Evolutionary conservation across 2,329 filamentous ascomycete genomes (phyloP).

Genomic region (Domatiomyces catenatus): DNA sequence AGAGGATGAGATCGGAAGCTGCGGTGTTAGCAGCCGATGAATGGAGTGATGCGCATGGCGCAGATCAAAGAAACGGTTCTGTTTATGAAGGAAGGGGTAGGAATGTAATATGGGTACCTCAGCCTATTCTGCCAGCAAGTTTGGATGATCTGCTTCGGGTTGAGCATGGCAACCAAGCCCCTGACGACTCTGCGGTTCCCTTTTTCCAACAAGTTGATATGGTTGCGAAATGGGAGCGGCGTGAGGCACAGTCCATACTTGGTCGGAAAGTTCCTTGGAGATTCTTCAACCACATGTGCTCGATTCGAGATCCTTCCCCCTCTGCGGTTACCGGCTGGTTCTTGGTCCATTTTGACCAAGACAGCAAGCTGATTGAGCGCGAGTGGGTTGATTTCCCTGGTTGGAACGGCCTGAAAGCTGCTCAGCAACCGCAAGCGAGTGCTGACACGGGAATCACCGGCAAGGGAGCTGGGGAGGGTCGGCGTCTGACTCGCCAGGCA

Average conservation of each 20-base stretch:
- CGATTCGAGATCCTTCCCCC: neutral
- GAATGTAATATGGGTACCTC: neutral
- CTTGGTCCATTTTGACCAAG: conserved; percentile 6
- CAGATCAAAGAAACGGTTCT: no score
- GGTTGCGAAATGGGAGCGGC: conserved; percentile 3
- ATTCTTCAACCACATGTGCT: conserved; percentile 12
- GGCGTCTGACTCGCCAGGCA: conserved; percentile 10
- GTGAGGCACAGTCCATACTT: neutral
- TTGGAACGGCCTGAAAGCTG: conserved; percentile 7
- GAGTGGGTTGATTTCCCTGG: conserved; percentile 5
- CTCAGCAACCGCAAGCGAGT: neutral
- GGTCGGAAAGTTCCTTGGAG: conserved; percentile 2
- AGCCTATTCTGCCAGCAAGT: neutral
- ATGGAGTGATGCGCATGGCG: neutral
- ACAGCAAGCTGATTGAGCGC: conserved; percentile 5
- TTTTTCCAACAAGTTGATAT: neutral
- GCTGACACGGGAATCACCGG: neutral
- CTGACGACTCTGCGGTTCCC: neutral
- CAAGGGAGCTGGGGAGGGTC: neutral
- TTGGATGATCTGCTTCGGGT: neutral
- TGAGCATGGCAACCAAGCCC: neutral
- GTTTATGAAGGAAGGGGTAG: neutral
- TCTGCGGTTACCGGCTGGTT: neutral
- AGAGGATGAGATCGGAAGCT: neutral
- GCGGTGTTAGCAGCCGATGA: neutral